Conservation (phyloP, 768 basidiomycete species). For the Hygrophorus russula region DNA sequence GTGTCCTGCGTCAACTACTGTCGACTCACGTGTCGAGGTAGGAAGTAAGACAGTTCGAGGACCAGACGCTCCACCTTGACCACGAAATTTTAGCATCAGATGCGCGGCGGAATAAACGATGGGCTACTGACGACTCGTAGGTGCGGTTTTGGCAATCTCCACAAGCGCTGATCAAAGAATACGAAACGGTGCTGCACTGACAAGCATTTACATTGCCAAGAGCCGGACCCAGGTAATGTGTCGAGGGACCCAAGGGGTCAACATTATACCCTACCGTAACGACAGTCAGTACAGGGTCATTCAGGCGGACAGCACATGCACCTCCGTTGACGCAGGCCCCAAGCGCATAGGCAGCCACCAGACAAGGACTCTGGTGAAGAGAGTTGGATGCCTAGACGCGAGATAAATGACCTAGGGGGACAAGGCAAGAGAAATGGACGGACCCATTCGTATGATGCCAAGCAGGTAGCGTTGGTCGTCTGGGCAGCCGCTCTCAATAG, state of each 20-base stretch:
- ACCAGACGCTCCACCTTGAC: slow-evolving; percentile 12
- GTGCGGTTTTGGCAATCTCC: slow-evolving; percentile 28
- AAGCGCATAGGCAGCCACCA: slow-evolving; percentile 20
- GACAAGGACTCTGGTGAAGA: slow-evolving; percentile 28
- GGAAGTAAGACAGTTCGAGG: slow-evolving; percentile 12
- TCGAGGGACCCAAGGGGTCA: slow-evolving; percentile 13
- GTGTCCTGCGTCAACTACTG: too few relatives aligned
- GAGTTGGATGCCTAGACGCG: slow-evolving; percentile 34
- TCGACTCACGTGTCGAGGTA: slow-evolving; percentile 5
- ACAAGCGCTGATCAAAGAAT: slow-evolving; percentile 31
- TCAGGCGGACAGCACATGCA: too few relatives aligned
- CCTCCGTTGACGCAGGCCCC: slow-evolving; percentile 22
- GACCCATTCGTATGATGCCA: slow-evolving; percentile 33
- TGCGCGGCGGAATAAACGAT: too few relatives aligned
- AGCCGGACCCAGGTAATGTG: slow-evolving; percentile 8
- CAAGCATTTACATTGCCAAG: slow-evolving; percentile 18
- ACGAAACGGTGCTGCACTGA: slow-evolving; percentile 33
- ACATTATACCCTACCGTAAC: neutral
- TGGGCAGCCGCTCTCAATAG: slow-evolving; percentile 16
- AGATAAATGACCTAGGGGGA: too few relatives aligned
- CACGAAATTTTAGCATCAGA: neutral
- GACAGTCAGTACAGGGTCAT: too few relatives aligned
- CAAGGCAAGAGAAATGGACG: slow-evolving; percentile 7
- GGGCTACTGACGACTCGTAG: neutral
- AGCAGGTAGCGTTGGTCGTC: slow-evolving; percentile 23